Evolutionary conservation across 169 alveolate species (phyloP), one percentile per base, ranked within the genome.

Genomic region (Cryptosporidium andersoni): DNA sequence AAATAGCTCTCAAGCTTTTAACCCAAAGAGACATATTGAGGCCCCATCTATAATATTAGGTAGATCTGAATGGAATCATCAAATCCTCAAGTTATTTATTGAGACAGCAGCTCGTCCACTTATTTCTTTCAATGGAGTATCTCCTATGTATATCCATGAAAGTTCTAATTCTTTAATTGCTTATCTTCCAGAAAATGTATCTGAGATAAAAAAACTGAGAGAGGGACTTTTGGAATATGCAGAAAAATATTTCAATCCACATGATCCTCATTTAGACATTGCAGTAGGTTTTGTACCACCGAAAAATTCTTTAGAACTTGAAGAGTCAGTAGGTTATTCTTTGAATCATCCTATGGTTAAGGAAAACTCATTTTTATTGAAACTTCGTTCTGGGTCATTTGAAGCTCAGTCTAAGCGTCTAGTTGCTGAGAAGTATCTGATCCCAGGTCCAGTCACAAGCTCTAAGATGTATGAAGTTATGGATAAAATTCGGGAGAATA

Each of bases 191-290:
- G 85, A 68, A 16, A 45, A 40, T 52, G 16, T 36, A 11, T 12
- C 66, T 16, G 37, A 25, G 49, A 66, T 39, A 12, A 40, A 14
- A 12, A 58, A 74, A 16, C 5, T 37, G 25, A 74, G 55, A 68
- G 74, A 74, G 7, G 25, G 34, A 7, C 16, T 74, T 16, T n/a
- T 34, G 43, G 67, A 49, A 14, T 16, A 58, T 5, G 85, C 85
- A 1, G 60, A 55, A 49, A 63, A 51, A 7, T 58, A 74, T 52
- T 74, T 74, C 40, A 43, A 45, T 60, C 85, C 85, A 6, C 74
- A 74, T 25, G 85, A 74, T 36, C 85, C 85, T 12, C 74, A 74
- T 12, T 58, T 47, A 14, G 85, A 74, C 45, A 11, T 74, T 6
- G 36, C 45, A 37, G 64, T 74, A 48, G 85, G 74, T 8, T 51